A percentile compares a stretch with the other conserved stretches of the same genome.
phyloP scores from a whole-genome alignment of 192 early-diverging fungal genomes.

The Coemansia sp. region DNA sequence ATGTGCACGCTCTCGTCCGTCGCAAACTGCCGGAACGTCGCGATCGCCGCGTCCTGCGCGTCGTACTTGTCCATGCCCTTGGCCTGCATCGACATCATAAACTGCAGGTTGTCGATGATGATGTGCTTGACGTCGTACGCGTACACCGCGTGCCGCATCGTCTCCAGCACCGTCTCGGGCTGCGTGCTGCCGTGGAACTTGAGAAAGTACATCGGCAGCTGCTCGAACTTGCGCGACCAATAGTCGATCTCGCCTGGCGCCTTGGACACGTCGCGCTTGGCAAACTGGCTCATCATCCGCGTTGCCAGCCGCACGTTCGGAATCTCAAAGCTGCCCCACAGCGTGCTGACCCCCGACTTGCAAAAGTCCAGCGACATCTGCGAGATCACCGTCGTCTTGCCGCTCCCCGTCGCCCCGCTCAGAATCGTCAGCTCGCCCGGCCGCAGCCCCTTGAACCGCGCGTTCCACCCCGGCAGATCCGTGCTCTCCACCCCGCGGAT shows the following conservation, averaged over 20 bases:
- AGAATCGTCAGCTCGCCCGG: slow-evolving; percentile 66
- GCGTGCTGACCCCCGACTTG: slow-evolving; percentile 60
- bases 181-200: slow-evolving; percentile 71
- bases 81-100: slow-evolving; percentile 67
- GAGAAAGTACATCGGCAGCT: slow-evolving; percentile 68
- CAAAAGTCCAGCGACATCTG: slow-evolving; percentile 69
- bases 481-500: slow-evolving; percentile 58
- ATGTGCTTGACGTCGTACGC: slow-evolving; percentile 69
- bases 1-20: slow-evolving; percentile 68
- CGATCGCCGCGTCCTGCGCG: slow-evolving; percentile 62
- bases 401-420: slow-evolving; percentile 65
- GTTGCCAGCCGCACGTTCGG: slow-evolving; percentile 63
- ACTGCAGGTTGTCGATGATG: slow-evolving; percentile 71
- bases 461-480: slow-evolving; percentile 61
- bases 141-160: slow-evolving; percentile 64
- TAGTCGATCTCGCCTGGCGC: slow-evolving; percentile 52
- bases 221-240: slow-evolving; percentile 62
- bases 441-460: slow-evolving; percentile 62
- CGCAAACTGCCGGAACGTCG: slow-evolving; percentile 60
- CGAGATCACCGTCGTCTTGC: slow-evolving; percentile 69
- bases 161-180: slow-evolving; percentile 58
- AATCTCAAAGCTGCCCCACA: slow-evolving; percentile 78
- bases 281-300: slow-evolving; percentile 66
- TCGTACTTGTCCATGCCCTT: slow-evolving; percentile 62
- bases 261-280: slow-evolving; percentile 53